Evolutionary conservation across 257 asterid genomes (phyloP).

Genomic region (Scutellaria minor): DNA sequence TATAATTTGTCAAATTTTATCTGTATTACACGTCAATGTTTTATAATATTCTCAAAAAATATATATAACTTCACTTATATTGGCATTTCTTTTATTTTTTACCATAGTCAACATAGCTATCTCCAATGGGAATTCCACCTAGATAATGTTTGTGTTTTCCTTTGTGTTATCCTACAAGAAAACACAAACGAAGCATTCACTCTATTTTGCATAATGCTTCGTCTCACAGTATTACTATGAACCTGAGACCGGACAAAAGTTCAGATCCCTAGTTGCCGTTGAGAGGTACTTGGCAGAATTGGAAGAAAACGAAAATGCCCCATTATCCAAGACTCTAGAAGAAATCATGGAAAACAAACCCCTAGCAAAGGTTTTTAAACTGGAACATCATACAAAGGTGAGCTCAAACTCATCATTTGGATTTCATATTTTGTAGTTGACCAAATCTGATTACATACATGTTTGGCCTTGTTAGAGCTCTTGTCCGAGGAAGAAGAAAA

Average conservation of each 20-base stretch:
- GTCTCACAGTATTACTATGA: constrained; percentile 72
- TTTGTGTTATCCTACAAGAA: neutral
- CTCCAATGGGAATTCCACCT: neutral
- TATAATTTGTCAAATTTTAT: neutral
- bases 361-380: constrained; percentile 57
- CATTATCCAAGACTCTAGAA: constrained; percentile 55
- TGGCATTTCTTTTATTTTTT: neutral
- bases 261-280: constrained; percentile 66
- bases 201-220: constrained; percentile 10
- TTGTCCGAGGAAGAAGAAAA: constrained; percentile 38
- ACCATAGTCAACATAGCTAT: neutral
- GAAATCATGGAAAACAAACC: constrained; percentile 61
- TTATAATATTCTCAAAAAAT: neutral
- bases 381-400: constrained; percentile 52
- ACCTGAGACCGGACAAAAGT: constrained; percentile 71
- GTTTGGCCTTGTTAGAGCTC: constrained; percentile 42
- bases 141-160: neutral
- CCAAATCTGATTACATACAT: neutral
- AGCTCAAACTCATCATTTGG: constrained; percentile 23
- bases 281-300: constrained; percentile 60
- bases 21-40: neutral
- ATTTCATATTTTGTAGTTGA: constrained; percentile 6
- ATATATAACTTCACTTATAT: neutral
- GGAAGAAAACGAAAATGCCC: constrained; percentile 55
- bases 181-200: too few species aligned